Percentiles rank a stretch among this genome's conserved stretches.
Conservation (phyloP, 2,329 filamentous ascomycete species). For the Waltergamsia citrina region DNA sequence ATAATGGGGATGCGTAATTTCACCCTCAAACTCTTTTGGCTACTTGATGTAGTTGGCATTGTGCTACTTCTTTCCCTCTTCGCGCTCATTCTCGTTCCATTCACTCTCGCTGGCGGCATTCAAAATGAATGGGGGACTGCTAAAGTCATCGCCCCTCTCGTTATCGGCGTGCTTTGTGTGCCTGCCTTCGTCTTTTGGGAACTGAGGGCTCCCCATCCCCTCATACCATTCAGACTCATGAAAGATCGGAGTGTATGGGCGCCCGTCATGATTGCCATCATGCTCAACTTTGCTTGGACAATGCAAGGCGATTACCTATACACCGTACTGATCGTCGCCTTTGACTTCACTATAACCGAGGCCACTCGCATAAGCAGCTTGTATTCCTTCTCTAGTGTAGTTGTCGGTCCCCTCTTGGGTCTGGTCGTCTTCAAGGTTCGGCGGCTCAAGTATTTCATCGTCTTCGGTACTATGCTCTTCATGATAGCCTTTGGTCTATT, state of each 20-base stretch:
- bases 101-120: constrained; percentile 35
- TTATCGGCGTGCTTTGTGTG: constrained; percentile 34
- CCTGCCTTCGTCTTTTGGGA: constrained; percentile 43
- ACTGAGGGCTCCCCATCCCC: constrained; percentile 36
- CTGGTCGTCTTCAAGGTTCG: constrained; percentile 46
- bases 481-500: constrained; percentile 57
- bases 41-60: constrained; percentile 33
- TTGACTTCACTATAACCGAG: constrained; percentile 44
- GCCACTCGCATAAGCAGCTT: constrained; percentile 52
- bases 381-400: constrained; percentile 47
- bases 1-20: constrained; percentile 20
- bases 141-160: constrained; percentile 32
- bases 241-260: constrained; percentile 57
- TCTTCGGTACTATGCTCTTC: constrained; percentile 50
- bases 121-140: constrained; percentile 24
- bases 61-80: constrained; percentile 35
- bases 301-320: constrained; percentile 57
- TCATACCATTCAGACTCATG: constrained; percentile 51
- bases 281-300: constrained; percentile 50
- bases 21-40: constrained; percentile 32
- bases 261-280: constrained; percentile 46
- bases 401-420: constrained; percentile 47
- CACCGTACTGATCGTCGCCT: constrained; percentile 51
- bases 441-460: constrained; percentile 54
- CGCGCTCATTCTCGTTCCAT: constrained; percentile 32